Conservation (phyloP, 1,139 yeast genomes). For the Tardiomyces blankii region DNA sequence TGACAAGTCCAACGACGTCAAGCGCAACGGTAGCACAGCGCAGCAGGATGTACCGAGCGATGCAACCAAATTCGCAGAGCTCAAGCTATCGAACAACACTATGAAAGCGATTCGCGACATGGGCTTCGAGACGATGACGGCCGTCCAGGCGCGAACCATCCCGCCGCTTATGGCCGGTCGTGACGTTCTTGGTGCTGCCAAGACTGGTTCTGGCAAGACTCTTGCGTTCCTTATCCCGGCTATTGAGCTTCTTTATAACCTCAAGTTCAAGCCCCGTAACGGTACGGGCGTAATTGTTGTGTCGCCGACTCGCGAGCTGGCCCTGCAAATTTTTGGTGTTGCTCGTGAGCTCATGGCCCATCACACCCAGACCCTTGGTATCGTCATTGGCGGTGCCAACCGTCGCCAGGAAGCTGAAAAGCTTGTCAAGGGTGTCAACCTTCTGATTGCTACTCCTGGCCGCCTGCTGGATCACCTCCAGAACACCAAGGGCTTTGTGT, state of each 20-base stretch:
- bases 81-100: slow-evolving; percentile 74
- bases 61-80: slow-evolving; percentile 34
- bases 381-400: slow-evolving; percentile 97
- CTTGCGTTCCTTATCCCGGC: slow-evolving; percentile 93
- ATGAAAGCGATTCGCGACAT: slow-evolving; percentile 65
- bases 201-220: slow-evolving; percentile 97
- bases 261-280: slow-evolving; percentile 84
- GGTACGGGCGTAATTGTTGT: slow-evolving; percentile 86
- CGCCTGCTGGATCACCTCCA: slow-evolving; percentile 92
- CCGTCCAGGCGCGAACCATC: slow-evolving; percentile 86
- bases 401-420: slow-evolving; percentile 96
- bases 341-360: slow-evolving; percentile 86
- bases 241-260: slow-evolving; percentile 76
- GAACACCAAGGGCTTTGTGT: slow-evolving; percentile 87
- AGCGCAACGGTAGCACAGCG: slow-evolving; percentile 6
- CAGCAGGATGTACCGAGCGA: slow-evolving; percentile 5
- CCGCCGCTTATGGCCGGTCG: slow-evolving; percentile 93
- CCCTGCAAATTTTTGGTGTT: slow-evolving; percentile 93
- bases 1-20: slow-evolving; percentile 15
- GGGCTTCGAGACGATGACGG: slow-evolving; percentile 88
- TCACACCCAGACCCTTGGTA: slow-evolving; percentile 90
- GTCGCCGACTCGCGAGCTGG: slow-evolving; percentile 86
- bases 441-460: slow-evolving; percentile 95
- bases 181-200: slow-evolving; percentile 95
- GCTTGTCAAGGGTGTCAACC: slow-evolving; percentile 82